These are phyloP conservation scores for Pterocarpus santalinus DNA, from an alignment of 306 rosid species.

Conservation along the genomic window DNA sequence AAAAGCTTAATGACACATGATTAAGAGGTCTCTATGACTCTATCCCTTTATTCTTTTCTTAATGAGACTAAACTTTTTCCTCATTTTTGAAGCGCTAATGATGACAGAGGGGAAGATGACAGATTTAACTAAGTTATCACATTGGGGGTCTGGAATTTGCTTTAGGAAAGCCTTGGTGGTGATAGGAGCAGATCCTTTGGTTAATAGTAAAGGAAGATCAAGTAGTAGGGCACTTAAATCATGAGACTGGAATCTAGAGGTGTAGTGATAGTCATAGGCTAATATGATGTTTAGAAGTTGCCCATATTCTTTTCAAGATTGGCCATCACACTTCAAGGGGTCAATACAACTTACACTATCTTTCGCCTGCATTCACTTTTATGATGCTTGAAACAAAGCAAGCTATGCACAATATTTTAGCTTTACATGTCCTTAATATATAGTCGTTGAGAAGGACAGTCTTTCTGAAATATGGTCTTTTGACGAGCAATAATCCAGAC, in stretches of 20 bases:
- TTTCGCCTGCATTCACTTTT: conserved; percentile 18
- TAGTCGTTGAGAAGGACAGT: conserved; percentile 44
- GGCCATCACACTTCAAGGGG: conserved; percentile 1
- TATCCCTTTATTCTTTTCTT: conserved; percentile 47
- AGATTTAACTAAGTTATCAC: conserved; percentile 59
- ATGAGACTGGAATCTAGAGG: conserved; percentile 57
- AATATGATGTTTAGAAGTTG: conserved; percentile 37
- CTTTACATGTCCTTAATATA: conserved; percentile 47
- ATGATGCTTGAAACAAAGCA: conserved; percentile 28
- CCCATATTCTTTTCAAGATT: background rate
- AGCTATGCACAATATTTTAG: conserved; percentile 11
- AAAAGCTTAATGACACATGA: conserved; percentile 42
- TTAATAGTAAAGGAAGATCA: conserved; percentile 35
- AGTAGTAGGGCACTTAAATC: conserved; percentile 11
- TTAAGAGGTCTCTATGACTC: conserved; percentile 37
- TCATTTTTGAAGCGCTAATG: conserved; percentile 42
- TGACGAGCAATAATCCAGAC: conserved; percentile 41
- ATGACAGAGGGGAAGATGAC: conserved; percentile 40
- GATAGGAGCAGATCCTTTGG: conserved; percentile 17
- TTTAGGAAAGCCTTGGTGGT: conserved; percentile 37
- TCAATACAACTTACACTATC: conserved; percentile 30
- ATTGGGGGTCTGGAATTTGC: conserved; percentile 56
- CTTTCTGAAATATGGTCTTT: conserved; percentile 51
- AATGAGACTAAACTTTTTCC: conserved; percentile 44
- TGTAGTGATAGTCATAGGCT: conserved; percentile 18